Percentiles rank a stretch among this genome's conserved stretches.
phyloP scores from a whole-genome alignment of 2,329 filamentous ascomycete genomes.

The Pezicula neosporulosa region DNA sequence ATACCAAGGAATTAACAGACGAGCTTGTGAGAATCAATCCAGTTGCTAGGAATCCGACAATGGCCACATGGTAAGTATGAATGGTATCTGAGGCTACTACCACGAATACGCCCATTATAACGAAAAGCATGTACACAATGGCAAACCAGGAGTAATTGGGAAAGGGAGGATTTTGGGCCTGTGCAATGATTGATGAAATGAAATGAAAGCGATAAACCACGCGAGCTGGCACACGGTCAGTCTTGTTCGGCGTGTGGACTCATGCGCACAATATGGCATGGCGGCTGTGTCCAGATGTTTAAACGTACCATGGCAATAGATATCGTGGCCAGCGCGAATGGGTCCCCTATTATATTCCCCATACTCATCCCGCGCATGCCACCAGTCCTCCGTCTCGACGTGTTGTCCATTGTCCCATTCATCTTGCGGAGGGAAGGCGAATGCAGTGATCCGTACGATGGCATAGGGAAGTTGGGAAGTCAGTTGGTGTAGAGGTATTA shows the following conservation, averaged over 20 bases:
- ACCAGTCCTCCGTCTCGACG: conserved; percentile 42
- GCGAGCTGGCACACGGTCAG: conserved; percentile 62
- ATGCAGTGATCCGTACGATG: conserved; percentile 67
- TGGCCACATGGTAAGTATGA: conserved; percentile 86
- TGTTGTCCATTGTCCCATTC: conserved; percentile 63
- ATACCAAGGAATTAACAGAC: conserved; percentile 82
- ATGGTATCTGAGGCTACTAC: conserved; percentile 82
- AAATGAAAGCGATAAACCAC: conserved; percentile 90
- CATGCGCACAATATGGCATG: conserved; percentile 4
- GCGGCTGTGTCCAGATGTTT: not conserved
- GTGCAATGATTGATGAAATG: conserved; percentile 75
- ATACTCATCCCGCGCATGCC: conserved; percentile 61
- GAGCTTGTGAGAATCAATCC: conserved; percentile 84
- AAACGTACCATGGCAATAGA: conserved; percentile 81
- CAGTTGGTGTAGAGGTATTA: conserved; percentile 7
- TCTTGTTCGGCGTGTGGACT: conserved; percentile 11
- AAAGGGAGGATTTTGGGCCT: conserved; percentile 50
- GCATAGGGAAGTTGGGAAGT: conserved; percentile 46
- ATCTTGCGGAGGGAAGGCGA: conserved; percentile 79
- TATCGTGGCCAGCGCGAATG: conserved; percentile 90
- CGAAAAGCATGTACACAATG: conserved; percentile 78
- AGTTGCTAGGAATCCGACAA: conserved; percentile 81
- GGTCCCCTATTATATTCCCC: conserved; percentile 92
- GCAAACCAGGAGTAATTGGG: conserved; percentile 94
- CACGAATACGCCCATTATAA: conserved; percentile 75